Conservation (phyloP, 116 monocot species). For the Zostera marina region DNA sequence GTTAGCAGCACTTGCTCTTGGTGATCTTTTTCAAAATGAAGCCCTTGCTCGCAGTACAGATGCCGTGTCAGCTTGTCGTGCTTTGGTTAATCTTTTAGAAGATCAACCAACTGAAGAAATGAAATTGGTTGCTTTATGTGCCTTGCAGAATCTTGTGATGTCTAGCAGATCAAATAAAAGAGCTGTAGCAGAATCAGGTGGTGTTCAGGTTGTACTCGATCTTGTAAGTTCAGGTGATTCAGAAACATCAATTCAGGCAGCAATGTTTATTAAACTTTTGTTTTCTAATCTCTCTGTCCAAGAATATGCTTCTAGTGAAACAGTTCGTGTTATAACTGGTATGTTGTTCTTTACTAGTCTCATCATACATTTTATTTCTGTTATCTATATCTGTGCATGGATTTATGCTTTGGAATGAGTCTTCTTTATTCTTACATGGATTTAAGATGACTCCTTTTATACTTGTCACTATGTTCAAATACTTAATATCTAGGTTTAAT, state of each 20-base stretch:
- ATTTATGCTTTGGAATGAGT: no score
- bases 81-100: slow-evolving; percentile 94
- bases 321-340: slow-evolving; percentile 87
- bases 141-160: slow-evolving; percentile 90
- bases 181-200: slow-evolving; percentile 98
- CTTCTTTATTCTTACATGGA: no score
- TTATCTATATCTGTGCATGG: no score
- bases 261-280: slow-evolving; percentile 92
- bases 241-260: slow-evolving; percentile 92
- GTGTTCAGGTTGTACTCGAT: slow-evolving; percentile 92
- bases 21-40: slow-evolving; percentile 99
- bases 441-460: neutral
- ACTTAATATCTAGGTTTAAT: neutral
- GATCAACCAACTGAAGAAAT: slow-evolving; percentile 97
- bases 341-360: slow-evolving; percentile 5
- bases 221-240: slow-evolving; percentile 67
- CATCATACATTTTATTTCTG: no score
- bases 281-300: slow-evolving; percentile 93
- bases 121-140: slow-evolving; percentile 95
- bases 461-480: no score
- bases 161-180: slow-evolving; percentile 87
- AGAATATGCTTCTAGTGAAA: slow-evolving; percentile 99
- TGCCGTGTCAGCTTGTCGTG: slow-evolving; percentile 88
- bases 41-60: slow-evolving; percentile 66
- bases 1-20: slow-evolving; percentile 83